These are phyloP conservation scores for Tardiomyces digboiensis DNA, from an alignment of 1,139 yeast species.

Conservation along the genomic window DNA sequence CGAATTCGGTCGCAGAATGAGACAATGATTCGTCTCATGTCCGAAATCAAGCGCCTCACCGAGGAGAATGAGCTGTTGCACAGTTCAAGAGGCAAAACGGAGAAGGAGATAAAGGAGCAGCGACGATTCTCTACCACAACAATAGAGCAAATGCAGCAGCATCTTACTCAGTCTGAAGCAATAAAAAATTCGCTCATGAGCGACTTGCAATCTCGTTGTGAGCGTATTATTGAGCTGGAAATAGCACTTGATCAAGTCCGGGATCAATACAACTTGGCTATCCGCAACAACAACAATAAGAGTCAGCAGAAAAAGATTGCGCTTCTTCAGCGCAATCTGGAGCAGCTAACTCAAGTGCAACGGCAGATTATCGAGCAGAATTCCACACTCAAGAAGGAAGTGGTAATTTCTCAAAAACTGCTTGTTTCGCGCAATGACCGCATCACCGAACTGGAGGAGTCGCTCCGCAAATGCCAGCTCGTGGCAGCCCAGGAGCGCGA, in stretches of 20 bases:
- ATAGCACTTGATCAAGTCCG: constrained; percentile 31
- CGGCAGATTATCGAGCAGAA: constrained; percentile 40
- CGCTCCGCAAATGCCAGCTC: constrained; percentile 43
- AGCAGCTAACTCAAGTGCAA: constrained; percentile 34
- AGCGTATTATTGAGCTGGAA: constrained; percentile 34
- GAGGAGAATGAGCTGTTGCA: constrained; percentile 11
- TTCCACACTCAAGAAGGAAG: constrained; percentile 33
- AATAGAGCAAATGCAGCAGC: constrained; percentile 16
- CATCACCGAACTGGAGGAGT: constrained; percentile 43
- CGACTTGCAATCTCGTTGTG: constrained; percentile 35
- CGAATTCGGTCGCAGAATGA: constrained; percentile 14
- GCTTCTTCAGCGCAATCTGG: constrained; percentile 37
- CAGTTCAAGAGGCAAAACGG: background rate
- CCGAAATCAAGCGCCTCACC: constrained; percentile 13
- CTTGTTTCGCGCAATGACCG: constrained; percentile 52
- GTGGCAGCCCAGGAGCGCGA: constrained; percentile 41
- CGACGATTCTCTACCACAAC: background rate
- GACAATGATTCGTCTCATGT: constrained; percentile 14
- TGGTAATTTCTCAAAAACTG: constrained; percentile 47
- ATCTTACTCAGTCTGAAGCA: constrained; percentile 20
- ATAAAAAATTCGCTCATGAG: constrained; percentile 30
- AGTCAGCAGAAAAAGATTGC: constrained; percentile 29
- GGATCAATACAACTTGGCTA: constrained; percentile 25
- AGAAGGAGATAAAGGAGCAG: background rate
- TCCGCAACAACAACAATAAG: constrained; percentile 20